Conservation (phyloP, 352 stramenopile species). For the Phytophthora citricola region DNA sequence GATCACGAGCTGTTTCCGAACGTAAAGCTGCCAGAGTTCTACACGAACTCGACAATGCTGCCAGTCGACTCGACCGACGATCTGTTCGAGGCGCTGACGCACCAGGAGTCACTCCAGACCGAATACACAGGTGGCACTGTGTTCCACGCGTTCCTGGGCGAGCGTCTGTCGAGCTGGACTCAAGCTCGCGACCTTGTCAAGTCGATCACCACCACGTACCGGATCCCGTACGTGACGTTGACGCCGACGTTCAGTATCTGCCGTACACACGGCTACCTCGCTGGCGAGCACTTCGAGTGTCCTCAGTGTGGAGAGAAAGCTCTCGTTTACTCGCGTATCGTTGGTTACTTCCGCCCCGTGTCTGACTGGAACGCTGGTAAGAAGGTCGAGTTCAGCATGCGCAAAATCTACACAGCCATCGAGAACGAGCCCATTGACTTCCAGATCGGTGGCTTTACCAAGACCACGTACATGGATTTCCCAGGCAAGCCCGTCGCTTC, state of each 20-base stretch:
- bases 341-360: constrained; percentile 41
- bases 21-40: constrained; percentile 32
- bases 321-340: constrained; percentile 39
- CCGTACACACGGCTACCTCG: constrained; percentile 34
- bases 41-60: constrained; percentile 45
- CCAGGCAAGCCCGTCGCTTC: constrained; percentile 29
- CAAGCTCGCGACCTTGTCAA: constrained; percentile 36
- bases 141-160: constrained; percentile 41
- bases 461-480: constrained; percentile 39
- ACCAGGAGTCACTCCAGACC: constrained; percentile 42
- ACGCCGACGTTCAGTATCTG: constrained; percentile 42
- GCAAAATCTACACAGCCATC: constrained; percentile 41
- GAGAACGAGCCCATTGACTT: constrained; percentile 40
- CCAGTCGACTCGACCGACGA: constrained; percentile 39
- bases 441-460: constrained; percentile 39
- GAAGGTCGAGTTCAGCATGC: constrained; percentile 45
- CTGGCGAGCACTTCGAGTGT: constrained; percentile 37
- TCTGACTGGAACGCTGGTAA: constrained; percentile 40
- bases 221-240: constrained; percentile 39
- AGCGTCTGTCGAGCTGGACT: constrained; percentile 39
- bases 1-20: constrained; percentile 35
- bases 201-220: constrained; percentile 34
- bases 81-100: constrained; percentile 32
- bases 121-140: constrained; percentile 42
- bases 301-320: constrained; percentile 37